Base-by-base conservation (phyloP, 495 filamentous ascomycete species). In the Aspergillus haitiensis region DNA sequence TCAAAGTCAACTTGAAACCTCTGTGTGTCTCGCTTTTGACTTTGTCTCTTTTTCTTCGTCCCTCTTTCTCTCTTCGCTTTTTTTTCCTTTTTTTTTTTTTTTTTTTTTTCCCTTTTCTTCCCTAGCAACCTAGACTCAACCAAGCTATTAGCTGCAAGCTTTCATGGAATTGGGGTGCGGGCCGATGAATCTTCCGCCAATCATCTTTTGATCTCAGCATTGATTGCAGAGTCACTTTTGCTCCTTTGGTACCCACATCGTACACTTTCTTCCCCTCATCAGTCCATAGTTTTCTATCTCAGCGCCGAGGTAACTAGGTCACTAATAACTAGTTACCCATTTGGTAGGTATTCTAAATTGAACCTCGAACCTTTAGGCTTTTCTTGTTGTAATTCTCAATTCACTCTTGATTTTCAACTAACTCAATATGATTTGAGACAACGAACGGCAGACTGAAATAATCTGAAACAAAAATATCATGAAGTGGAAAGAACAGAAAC, bases 121-220 rank as follows among this genome's bases (percentile, higher is more conserved):
- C 21, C 21, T 27, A 3, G 21, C 21, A 27, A 27, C 21, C 21
- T 27, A 27, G 21, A 27, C 21, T 3, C 11, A 40, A 40, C 37
- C 37, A 42, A 53, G 47, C 50, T 58, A 53, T 15, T 8, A 36
- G 47, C 49, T 35, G 32, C 18, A 40, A 52, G 35, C 48, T 62
- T 59, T 60, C 34, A 51, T 62, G 62, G 10, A 15, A 56, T 31
- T 58, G 57, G 55, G 51, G 47, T 21, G 50, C 67, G 67, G 67
- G 62, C 67, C 67, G 67, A 69, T 21, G 59, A 32, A 63, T 69
- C 50, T 63, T 66, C 66, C 66, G 65, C 11, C 11, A 42, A 47
- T 53, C 50, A 45, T 21, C 7, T 39, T 32, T 31, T 33, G 32
- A 36, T 40, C 9, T 16, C 16, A 15, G 52, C 6, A 34, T 35